phyloP scores from a whole-genome alignment of 768 basidiomycete genomes.

The Hericium erinaceus region DNA sequence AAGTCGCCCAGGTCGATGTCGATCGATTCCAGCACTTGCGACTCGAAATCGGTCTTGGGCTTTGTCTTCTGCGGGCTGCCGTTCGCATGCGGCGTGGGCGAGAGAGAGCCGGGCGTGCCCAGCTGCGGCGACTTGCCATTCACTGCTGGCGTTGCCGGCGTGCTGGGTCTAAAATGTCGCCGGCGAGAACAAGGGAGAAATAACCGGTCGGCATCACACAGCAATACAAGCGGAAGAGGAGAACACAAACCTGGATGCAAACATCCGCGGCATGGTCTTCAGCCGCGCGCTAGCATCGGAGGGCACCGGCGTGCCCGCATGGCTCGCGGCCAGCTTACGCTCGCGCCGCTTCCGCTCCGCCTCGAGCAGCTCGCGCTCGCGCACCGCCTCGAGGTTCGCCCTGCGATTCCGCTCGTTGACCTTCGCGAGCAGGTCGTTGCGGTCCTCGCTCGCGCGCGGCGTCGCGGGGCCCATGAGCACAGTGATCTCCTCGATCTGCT shows the following conservation, averaged over 20 bases:
- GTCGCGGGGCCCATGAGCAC: conserved; percentile 11
- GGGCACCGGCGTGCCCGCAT: conserved; percentile 28
- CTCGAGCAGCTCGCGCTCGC: conserved; percentile 64
- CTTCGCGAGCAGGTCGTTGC: conserved; percentile 44
- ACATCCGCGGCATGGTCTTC: conserved; percentile 52
- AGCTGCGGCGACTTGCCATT: conserved; percentile 19
- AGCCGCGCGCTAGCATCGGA: conserved; percentile 59
- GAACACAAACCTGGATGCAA: conserved; percentile 48
- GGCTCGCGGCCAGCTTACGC: conserved; percentile 40
- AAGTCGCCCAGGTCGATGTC: conserved; percentile 79
- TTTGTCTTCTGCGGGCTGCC: conserved; percentile 20
- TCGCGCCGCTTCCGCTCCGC: conserved; percentile 64
- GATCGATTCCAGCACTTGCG: conserved; percentile 51
- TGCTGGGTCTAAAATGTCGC: conserved; percentile 26
- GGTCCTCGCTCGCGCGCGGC: conserved; percentile 13
- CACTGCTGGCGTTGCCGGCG: conserved; percentile 34
- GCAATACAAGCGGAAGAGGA: background rate
- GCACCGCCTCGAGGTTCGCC: conserved; percentile 72
- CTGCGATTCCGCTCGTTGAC: conserved; percentile 89
- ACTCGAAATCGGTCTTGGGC: conserved; percentile 41
- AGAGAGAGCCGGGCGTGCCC: conserved; percentile 24
- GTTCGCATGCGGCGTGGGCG: conserved; percentile 20
- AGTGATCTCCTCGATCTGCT: conserved; percentile 48
- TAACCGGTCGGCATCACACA: conserved; percentile 2
- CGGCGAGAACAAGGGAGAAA: conserved; percentile 17